These are phyloP conservation scores for Malassezia globosa DNA, from an alignment of 1,284 basidiomycete species.

Conservation along the genomic window DNA sequence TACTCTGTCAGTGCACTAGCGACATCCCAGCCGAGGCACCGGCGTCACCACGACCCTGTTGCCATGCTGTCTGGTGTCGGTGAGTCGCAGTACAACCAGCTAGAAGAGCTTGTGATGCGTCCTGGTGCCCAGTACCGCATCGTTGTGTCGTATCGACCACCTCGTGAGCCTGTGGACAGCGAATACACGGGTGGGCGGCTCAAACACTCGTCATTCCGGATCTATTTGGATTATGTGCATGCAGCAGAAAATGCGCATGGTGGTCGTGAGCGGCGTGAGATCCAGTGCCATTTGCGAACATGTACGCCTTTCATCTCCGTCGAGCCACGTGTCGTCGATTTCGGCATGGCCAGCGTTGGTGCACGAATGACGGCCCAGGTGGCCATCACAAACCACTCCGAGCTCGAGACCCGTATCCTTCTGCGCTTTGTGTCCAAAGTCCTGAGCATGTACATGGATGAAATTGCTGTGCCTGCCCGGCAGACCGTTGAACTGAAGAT, in stretches of 20 bases:
- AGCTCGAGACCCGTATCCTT: slow-evolving; percentile 50
- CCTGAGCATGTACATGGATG: slow-evolving; percentile 50
- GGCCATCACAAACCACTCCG: slow-evolving; percentile 49
- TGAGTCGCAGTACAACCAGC: slow-evolving; percentile 46
- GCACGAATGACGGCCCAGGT: slow-evolving; percentile 49
- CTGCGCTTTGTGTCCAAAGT: slow-evolving; percentile 52
- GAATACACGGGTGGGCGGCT: slow-evolving; percentile 47
- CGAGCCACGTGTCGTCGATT: slow-evolving; percentile 49
- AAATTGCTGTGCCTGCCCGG: slow-evolving; percentile 50
- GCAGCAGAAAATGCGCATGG: slow-evolving; percentile 35
- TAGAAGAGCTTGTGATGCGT: slow-evolving; percentile 51
- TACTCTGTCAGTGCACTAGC: slow-evolving; percentile 15
- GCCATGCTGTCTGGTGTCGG: slow-evolving; percentile 31
- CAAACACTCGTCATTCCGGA: slow-evolving; percentile 48
- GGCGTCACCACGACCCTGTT: slow-evolving; percentile 14
- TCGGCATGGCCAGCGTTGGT: slow-evolving; percentile 52
- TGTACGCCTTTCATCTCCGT: slow-evolving; percentile 51
- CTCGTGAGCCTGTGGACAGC: slow-evolving; percentile 38
- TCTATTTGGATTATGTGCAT: slow-evolving; percentile 50
- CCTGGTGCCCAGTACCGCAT: slow-evolving; percentile 52
- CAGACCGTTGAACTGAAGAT: slow-evolving; percentile 50
- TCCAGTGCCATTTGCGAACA: slow-evolving; percentile 49
- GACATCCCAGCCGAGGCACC: slow-evolving; percentile 1
- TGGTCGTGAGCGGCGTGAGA: slow-evolving; percentile 43
- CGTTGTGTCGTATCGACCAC: slow-evolving; percentile 50